phyloP scores from a whole-genome alignment of 2,329 filamentous ascomycete genomes.

The Apiospora saccharicola region DNA sequence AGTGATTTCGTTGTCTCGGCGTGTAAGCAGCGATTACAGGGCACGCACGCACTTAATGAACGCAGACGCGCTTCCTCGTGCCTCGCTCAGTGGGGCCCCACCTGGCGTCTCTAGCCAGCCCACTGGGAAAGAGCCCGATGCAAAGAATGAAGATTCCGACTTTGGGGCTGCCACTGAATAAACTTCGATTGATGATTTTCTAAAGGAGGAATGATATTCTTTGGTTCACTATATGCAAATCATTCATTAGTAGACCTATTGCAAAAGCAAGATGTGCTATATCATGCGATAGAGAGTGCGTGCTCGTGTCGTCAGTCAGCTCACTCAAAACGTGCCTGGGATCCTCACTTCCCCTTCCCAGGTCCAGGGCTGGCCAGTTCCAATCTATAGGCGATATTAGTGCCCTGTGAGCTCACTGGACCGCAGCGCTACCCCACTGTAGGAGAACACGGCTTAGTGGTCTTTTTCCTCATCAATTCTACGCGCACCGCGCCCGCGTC shows the following conservation, averaged over 20 bases:
- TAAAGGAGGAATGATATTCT: neutral
- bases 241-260: neutral
- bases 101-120: constrained; percentile 9
- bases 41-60: neutral
- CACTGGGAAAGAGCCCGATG: neutral
- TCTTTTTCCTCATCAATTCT: constrained; percentile 15
- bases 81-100: neutral
- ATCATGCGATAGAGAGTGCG: neutral
- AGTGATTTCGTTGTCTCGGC: constrained; percentile 17
- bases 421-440: constrained; percentile 19
- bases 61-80: neutral
- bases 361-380: neutral
- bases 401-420: constrained; percentile 20
- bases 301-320: neutral
- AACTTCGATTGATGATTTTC: neutral
- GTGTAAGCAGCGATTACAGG: neutral
- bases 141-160: neutral
- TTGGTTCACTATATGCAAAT: neutral
- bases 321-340: neutral
- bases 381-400: neutral
- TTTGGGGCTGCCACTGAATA: neutral
- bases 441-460: constrained; percentile 18
- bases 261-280: neutral
- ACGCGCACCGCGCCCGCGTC: constrained; percentile 24
- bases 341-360: neutral